phyloP scores from a whole-genome alignment of 257 asterid species.

The Verbena officinalis region DNA sequence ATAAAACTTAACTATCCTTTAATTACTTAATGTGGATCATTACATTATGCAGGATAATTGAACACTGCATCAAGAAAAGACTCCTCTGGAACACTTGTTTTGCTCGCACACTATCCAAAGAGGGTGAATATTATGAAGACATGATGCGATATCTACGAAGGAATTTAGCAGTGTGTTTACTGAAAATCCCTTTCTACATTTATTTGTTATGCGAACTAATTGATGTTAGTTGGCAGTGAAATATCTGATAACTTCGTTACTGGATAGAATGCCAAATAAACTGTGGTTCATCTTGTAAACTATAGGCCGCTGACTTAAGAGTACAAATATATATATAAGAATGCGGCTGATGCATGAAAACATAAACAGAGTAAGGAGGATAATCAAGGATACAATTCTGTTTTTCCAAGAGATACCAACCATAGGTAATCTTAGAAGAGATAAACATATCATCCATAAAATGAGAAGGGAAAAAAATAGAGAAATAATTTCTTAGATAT shows the following conservation, averaged over 20 bases:
- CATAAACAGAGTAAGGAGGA: slow-evolving; percentile 13
- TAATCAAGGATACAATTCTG: slow-evolving; percentile 12
- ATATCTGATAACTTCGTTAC: slow-evolving; percentile 4
- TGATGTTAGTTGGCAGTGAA: slow-evolving; percentile 6
- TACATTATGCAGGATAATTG: slow-evolving; percentile 68
- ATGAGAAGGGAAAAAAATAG: neutral
- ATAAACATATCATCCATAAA: neutral
- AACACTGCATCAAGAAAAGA: slow-evolving; percentile 91
- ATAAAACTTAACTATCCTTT: slow-evolving; percentile 12
- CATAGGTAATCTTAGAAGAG: slow-evolving; percentile 1
- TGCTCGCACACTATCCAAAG: slow-evolving; percentile 94
- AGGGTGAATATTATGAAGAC: slow-evolving; percentile 95
- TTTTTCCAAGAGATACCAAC: slow-evolving; percentile 1
- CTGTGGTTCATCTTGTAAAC: slow-evolving; percentile 16
- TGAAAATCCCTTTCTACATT: slow-evolving; percentile 29
- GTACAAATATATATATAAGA: neutral
- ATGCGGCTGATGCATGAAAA: slow-evolving; percentile 1
- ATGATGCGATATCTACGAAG: slow-evolving; percentile 95
- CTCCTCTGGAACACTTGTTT: slow-evolving; percentile 79
- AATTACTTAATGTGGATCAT: slow-evolving; percentile 20
- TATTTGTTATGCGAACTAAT: slow-evolving; percentile 11
- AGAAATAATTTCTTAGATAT: neutral
- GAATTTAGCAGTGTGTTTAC: slow-evolving; percentile 76
- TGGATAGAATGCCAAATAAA: slow-evolving; percentile 6
- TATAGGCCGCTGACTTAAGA: slow-evolving; percentile 8